Evolutionary conservation across 352 stramenopile species (phyloP).

Genomic region (Phytophthora pinifolia): DNA sequence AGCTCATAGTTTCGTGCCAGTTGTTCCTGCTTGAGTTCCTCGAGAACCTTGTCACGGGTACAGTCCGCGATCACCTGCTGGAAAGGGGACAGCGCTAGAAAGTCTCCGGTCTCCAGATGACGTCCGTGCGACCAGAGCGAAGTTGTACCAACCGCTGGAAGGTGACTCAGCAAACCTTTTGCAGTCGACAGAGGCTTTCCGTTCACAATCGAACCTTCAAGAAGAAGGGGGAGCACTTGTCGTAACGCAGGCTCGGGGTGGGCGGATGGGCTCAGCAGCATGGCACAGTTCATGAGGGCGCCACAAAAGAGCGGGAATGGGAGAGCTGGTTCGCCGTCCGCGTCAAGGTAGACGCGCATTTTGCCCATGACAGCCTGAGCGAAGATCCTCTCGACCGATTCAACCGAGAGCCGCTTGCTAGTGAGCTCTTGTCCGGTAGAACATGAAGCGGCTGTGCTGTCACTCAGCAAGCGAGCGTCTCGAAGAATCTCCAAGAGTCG

Average conservation of each 20-base stretch:
- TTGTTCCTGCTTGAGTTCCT: conserved; percentile 27
- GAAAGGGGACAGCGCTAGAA: conserved; percentile 28
- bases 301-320: conserved; percentile 61
- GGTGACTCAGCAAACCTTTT: conserved; percentile 16
- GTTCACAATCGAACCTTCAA: conserved; percentile 6
- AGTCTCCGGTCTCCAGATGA: conserved; percentile 14
- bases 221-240: conserved; percentile 14
- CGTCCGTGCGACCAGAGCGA: conserved; percentile 14
- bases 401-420: background rate
- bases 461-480: conserved; percentile 29
- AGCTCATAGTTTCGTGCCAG: conserved; percentile 29
- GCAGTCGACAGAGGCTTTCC: background rate
- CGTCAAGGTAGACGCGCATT: conserved; percentile 57
- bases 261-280: conserved; percentile 28
- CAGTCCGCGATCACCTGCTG: conserved; percentile 42
- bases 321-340: conserved; percentile 44
- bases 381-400: conserved; percentile 45
- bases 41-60: conserved; percentile 23
- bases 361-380: conserved; percentile 58
- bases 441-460: background rate
- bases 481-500: conserved; percentile 45
- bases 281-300: conserved; percentile 51
- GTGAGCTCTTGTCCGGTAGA: no score
- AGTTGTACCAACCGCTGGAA: conserved; percentile 7
- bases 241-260: conserved; percentile 16